These are phyloP conservation scores for Cucumis variabilis DNA, from an alignment of 331 rosid genomes.

Conservation along the genomic window DNA sequence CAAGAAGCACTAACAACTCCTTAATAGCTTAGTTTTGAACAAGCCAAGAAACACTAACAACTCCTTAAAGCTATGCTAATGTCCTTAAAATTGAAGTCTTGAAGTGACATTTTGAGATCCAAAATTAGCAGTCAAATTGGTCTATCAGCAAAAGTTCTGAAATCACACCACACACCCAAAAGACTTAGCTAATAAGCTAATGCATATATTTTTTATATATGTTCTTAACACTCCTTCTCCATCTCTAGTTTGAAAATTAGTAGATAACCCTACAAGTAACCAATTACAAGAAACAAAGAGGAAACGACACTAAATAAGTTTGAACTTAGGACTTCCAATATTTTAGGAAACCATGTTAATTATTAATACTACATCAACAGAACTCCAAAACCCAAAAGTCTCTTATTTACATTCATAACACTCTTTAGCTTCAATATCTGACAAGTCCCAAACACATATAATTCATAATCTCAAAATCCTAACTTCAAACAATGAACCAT, in stretches of 20 bases:
- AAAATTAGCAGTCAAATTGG: too few relatives aligned
- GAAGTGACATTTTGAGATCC: too few relatives aligned
- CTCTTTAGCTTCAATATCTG: neutral
- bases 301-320: neutral
- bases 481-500: neutral
- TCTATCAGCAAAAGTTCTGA: neutral
- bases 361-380: neutral
- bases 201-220: neutral
- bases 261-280: neutral
- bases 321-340: neutral
- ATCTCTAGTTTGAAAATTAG: neutral
- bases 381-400: neutral
- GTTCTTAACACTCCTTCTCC: neutral
- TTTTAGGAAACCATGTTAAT: neutral
- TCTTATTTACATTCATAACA: neutral
- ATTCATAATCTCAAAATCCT: neutral
- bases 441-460: neutral
- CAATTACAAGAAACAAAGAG: neutral
- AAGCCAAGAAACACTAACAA: too few relatives aligned
- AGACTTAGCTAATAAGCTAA: too few relatives aligned
- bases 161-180: neutral
- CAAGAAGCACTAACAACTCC: too few relatives aligned
- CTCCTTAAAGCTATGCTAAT: too few relatives aligned
- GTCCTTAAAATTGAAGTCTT: too few relatives aligned
- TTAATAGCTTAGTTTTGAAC: too few relatives aligned